These are phyloP conservation scores for Aspergillus viridinutans DNA, from an alignment of 2,329 filamentous ascomycete species.

Conservation along the genomic window DNA sequence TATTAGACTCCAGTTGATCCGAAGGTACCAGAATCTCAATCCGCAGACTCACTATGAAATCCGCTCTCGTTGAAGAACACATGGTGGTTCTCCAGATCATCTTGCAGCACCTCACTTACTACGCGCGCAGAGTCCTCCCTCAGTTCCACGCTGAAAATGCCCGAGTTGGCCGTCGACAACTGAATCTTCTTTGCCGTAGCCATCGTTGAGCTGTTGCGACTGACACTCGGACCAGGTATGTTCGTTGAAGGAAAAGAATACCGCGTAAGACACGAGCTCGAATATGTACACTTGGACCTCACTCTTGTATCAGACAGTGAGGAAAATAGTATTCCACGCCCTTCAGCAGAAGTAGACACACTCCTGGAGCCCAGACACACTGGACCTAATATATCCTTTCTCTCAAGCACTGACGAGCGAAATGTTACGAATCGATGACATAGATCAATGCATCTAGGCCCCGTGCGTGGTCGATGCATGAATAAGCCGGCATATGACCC, in stretches of 20 bases:
- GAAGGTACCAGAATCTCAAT: background rate
- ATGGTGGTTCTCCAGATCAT: conserved; percentile 69
- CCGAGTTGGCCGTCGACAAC: conserved; percentile 41
- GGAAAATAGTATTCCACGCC: no score
- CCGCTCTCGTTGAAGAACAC: conserved; percentile 73
- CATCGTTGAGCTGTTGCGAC: conserved; percentile 31
- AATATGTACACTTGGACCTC: background rate
- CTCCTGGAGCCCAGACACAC: background rate
- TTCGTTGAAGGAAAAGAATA: background rate
- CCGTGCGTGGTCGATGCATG: background rate
- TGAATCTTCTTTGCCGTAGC: conserved; percentile 47
- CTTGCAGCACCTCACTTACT: conserved; percentile 66
- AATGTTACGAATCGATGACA: background rate
- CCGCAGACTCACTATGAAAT: conserved; percentile 58
- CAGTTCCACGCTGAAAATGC: conserved; percentile 45
- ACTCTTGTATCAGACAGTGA: no score
- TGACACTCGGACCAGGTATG: background rate
- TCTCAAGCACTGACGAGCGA: background rate
- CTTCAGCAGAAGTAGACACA: background rate
- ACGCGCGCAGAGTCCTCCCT: conserved; percentile 58
- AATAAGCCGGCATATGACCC: background rate
- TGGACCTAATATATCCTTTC: background rate
- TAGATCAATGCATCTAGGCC: background rate
- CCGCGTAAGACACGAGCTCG: background rate
- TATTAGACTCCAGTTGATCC: background rate